These are phyloP conservation scores for Populus hybrid DNA, from an alignment of 441 rosid species.

Conservation along the genomic window DNA sequence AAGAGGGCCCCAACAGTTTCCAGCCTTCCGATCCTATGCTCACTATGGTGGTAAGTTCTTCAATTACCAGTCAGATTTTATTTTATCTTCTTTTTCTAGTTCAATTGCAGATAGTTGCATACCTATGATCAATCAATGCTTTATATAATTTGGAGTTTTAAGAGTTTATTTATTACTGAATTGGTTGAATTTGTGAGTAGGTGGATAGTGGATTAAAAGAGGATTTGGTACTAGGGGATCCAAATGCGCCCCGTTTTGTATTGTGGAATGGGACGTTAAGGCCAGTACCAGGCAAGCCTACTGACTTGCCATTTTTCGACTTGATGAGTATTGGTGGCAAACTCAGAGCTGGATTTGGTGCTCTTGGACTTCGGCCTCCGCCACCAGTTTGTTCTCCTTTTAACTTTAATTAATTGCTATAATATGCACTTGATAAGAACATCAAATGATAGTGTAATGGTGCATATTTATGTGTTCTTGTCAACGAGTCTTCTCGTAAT, in stretches of 20 bases:
- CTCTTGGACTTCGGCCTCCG: conserved; percentile 79
- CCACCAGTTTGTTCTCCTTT: conserved; percentile 75
- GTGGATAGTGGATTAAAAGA: conserved; percentile 88
- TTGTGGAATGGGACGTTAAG: conserved; percentile 85
- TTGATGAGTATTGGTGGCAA: conserved; percentile 89
- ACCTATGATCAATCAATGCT: neutral
- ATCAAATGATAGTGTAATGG: neutral
- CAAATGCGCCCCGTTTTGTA: conserved; percentile 84
- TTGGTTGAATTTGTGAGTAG: conserved; percentile 31
- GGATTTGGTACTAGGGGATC: conserved; percentile 89
- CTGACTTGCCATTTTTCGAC: conserved; percentile 71
- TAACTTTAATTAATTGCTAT: conserved; percentile 10
- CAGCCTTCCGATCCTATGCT: conserved; percentile 98
- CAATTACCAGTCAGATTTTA: neutral
- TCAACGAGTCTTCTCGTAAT: conserved; percentile 37
- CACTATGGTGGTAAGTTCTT: conserved; percentile 65
- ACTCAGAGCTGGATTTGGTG: conserved; percentile 87
- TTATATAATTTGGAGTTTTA: too few species aligned
- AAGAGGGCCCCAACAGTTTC: conserved; percentile 97
- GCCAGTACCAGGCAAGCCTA: conserved; percentile 78
- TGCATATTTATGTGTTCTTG: neutral
- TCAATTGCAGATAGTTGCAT: neutral
- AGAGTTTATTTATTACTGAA: neutral
- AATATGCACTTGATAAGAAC: neutral
- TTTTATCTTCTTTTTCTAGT: neutral